Percentiles rank a stretch among this genome's conserved stretches.
phyloP scores from a whole-genome alignment of 2,329 filamentous ascomycete genomes.

The Alternaria dauci region DNA sequence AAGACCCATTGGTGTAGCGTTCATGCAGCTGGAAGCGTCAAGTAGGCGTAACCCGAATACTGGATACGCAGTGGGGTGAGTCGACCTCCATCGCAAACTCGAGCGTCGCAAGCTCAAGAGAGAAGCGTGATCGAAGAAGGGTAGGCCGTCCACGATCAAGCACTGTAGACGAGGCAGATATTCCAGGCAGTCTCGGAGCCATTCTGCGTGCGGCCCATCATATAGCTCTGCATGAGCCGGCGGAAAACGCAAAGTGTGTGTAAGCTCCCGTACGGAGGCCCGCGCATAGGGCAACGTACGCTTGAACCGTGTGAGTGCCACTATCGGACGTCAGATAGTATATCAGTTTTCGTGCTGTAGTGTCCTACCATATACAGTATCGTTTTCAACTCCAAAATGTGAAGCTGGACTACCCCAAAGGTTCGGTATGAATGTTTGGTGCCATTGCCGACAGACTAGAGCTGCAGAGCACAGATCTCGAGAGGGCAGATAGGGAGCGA shows the following conservation, averaged over 20 bases:
- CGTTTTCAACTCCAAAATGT: constrained; percentile 68
- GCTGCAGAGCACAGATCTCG: constrained; percentile 64
- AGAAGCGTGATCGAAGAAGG: constrained; percentile 69
- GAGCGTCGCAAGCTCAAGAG: constrained; percentile 59
- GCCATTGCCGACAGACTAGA: constrained; percentile 66
- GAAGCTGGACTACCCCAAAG: constrained; percentile 70
- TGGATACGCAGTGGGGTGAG: constrained; percentile 40
- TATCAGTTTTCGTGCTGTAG: background rate
- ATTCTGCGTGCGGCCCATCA: constrained; percentile 65
- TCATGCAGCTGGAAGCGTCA: constrained; percentile 64
- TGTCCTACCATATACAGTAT: constrained; percentile 63
- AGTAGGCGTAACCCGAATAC: constrained; percentile 62
- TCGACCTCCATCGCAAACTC: constrained; percentile 36
- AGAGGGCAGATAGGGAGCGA: constrained; percentile 65
- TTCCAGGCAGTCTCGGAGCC: constrained; percentile 67
- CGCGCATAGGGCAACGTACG: constrained; percentile 64
- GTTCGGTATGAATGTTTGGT: constrained; percentile 65
- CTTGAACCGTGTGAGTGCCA: constrained; percentile 67
- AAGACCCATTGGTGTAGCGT: constrained; percentile 65
- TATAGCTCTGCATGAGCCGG: constrained; percentile 69
- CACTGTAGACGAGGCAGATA: constrained; percentile 66
- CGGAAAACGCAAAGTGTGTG: constrained; percentile 68
- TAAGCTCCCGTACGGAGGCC: constrained; percentile 61
- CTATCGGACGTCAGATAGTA: constrained; percentile 43
- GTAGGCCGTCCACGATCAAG: constrained; percentile 65